A percentile compares a stretch with the other conserved stretches of the same genome.
These are phyloP conservation scores for Xylaria cubensis DNA, from an alignment of 495 filamentous ascomycete species.

Conservation along the genomic window DNA sequence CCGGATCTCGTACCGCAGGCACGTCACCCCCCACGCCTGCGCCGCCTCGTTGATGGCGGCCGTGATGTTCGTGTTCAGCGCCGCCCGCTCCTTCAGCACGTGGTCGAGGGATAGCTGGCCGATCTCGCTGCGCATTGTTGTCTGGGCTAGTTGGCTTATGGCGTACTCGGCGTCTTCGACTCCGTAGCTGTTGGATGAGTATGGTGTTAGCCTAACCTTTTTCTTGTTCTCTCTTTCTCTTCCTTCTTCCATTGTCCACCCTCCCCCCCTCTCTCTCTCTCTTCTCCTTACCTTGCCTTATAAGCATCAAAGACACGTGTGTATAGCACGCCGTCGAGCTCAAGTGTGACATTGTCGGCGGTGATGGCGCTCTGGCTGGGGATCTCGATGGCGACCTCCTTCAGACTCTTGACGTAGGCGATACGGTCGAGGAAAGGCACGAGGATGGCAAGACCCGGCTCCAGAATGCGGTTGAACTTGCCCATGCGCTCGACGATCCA, in stretches of 20 bases:
- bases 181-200: constrained; percentile 71
- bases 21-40: constrained; percentile 94
- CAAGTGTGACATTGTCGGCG: constrained; percentile 95
- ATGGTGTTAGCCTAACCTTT: neutral
- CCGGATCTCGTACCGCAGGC: constrained; percentile 95
- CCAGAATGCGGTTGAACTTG: constrained; percentile 88
- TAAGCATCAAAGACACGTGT: constrained; percentile 97
- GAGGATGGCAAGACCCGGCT: constrained; percentile 89
- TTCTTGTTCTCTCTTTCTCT: neutral
- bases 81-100: constrained; percentile 93
- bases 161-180: constrained; percentile 99
- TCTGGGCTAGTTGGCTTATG: constrained; percentile 96
- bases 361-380: constrained; percentile 96
- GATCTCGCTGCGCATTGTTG: constrained; percentile 98
- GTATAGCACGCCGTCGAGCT: constrained; percentile 94
- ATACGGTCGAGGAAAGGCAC: constrained; percentile 94
- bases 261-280: neutral
- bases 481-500: constrained; percentile 99
- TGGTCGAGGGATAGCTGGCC: constrained; percentile 96
- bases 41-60: constrained; percentile 98
- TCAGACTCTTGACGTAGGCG: constrained; percentile 95
- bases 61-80: constrained; percentile 96
- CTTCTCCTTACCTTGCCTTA: constrained; percentile 76
- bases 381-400: constrained; percentile 95
- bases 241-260: neutral